Percentiles rank a stretch among this genome's conserved stretches.
Evolutionary conservation across 2,329 filamentous ascomycete species (phyloP).

Genomic region (Venturia pyrina): DNA sequence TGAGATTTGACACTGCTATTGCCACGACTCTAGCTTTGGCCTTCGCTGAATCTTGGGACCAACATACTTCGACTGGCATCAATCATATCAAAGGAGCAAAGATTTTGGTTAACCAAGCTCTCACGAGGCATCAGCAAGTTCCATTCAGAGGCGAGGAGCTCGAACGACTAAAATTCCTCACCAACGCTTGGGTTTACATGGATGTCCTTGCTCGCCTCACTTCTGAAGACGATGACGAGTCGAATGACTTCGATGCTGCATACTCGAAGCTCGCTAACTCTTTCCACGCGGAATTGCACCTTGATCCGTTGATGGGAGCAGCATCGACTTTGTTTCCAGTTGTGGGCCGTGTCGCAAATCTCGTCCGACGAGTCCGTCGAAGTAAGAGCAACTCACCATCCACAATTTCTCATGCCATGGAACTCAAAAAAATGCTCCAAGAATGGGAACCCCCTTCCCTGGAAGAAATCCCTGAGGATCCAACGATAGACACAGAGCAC

Average conservation of each 20-base stretch:
- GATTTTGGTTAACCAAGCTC: conserved; percentile 50
- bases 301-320: conserved; percentile 65
- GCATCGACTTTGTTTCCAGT: conserved; percentile 58
- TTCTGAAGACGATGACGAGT: conserved; percentile 48
- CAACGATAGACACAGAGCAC: conserved; percentile 51
- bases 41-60: conserved; percentile 63
- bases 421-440: conserved; percentile 50
- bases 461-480: conserved; percentile 50
- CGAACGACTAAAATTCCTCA: conserved; percentile 53
- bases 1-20: conserved; percentile 54
- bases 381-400: conserved; percentile 47
- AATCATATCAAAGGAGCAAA: conserved; percentile 60
- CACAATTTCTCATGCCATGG: conserved; percentile 52
- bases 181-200: conserved; percentile 65
- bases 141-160: conserved; percentile 38
- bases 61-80: conserved; percentile 58
- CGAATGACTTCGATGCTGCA: conserved; percentile 39
- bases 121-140: conserved; percentile 36
- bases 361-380: conserved; percentile 52
- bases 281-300: conserved; percentile 28
- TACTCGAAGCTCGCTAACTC: conserved; percentile 22
- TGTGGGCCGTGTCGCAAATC: conserved; percentile 54
- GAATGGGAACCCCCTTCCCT: conserved; percentile 49
- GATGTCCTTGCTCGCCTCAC: conserved; percentile 62
- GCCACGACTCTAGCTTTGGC: conserved; percentile 61